Conservation (phyloP, 192 early-diverging fungal species). For the Rhizoclosmatium sp. region DNA sequence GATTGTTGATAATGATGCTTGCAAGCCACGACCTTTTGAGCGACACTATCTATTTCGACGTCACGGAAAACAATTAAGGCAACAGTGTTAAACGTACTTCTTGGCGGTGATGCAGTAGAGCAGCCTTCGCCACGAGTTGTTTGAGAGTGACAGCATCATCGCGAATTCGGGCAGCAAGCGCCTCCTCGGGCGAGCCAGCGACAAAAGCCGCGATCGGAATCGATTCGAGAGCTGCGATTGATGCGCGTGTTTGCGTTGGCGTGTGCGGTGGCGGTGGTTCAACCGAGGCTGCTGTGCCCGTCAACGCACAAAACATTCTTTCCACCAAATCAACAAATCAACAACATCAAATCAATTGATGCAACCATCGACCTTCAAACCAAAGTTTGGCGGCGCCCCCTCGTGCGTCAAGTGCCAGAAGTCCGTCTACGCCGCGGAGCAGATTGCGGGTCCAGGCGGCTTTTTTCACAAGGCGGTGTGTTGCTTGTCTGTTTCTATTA, state of each 20-base stretch:
- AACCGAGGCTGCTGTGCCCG: background rate
- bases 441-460: slow-evolving; percentile 25
- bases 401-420: slow-evolving; percentile 49
- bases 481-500: slow-evolving; percentile 12
- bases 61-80: too few species aligned
- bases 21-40: too few species aligned
- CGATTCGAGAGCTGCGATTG: background rate
- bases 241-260: background rate
- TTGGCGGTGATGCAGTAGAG: too few species aligned
- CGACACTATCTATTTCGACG: too few species aligned
- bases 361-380: background rate
- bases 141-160: too few species aligned
- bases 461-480: background rate
- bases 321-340: background rate
- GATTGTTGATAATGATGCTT: background rate
- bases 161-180: too few species aligned
- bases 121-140: too few species aligned
- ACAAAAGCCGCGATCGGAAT: too few species aligned
- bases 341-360: background rate
- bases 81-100: too few species aligned
- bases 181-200: too few species aligned
- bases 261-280: background rate
- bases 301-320: background rate
- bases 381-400: slow-evolving; percentile 20
- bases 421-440: slow-evolving; percentile 54